Conservation (phyloP, 345 rosid species). For the Gossypium australe region DNA sequence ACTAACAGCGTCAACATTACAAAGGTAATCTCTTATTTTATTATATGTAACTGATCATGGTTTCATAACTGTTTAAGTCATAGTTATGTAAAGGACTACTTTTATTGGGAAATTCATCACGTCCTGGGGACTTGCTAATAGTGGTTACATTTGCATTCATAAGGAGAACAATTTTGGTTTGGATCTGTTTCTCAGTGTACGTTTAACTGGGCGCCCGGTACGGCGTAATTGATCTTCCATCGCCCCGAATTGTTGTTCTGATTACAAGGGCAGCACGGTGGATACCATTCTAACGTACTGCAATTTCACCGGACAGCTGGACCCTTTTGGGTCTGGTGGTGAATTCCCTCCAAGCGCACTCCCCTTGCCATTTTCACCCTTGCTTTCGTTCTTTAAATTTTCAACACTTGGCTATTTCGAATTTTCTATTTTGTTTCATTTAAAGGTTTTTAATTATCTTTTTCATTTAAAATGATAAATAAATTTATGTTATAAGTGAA, state of each 20-base stretch:
- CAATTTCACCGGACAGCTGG: neutral
- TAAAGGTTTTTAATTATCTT: neutral
- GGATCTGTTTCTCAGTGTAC: neutral
- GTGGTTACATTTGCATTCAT: neutral
- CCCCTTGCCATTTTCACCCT: neutral
- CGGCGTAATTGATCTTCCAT: neutral
- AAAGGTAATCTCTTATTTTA: conserved; percentile 36
- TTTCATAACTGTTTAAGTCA: neutral
- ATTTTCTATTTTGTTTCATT: neutral
- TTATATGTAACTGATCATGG: neutral
- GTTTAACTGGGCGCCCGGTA: neutral
- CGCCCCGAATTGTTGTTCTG: too few relatives aligned
- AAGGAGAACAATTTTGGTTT: neutral
- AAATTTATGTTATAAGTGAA: neutral
- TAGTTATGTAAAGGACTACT: neutral
- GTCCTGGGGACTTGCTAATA: neutral
- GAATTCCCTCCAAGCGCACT: neutral
- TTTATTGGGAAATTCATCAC: neutral
- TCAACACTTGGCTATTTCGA: neutral
- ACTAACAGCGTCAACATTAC: conserved; percentile 67
- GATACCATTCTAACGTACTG: neutral
- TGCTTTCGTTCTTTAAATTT: neutral
- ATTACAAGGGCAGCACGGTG: too few relatives aligned
- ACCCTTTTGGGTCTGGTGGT: neutral
- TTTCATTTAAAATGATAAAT: neutral